These are phyloP conservation scores for Cadophora sp. DNA, from an alignment of 2,329 filamentous ascomycete species.

Conservation along the genomic window DNA sequence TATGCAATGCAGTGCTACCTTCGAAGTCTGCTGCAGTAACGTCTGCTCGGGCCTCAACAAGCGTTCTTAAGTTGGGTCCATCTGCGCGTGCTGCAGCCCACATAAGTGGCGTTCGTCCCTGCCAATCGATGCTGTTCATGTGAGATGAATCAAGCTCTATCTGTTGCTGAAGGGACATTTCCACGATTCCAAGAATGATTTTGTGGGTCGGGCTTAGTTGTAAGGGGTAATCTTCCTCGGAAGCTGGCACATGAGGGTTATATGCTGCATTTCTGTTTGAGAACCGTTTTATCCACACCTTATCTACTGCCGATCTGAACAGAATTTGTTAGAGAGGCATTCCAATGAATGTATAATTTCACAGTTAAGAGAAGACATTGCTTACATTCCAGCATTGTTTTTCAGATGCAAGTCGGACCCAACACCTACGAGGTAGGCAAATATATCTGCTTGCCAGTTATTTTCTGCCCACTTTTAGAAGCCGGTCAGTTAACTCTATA, in stretches of 20 bases:
- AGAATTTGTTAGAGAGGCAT: not conserved
- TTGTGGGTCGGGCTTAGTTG: constrained; percentile 10
- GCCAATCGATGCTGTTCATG: constrained; percentile 8
- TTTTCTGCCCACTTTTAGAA: not conserved
- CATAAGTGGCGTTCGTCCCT: constrained; percentile 7
- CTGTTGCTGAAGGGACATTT: constrained; percentile 5
- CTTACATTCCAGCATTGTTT: not conserved
- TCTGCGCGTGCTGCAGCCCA: constrained; percentile 14
- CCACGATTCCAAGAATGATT: constrained; percentile 1
- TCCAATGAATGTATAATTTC: not conserved
- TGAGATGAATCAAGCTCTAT: constrained; percentile 9
- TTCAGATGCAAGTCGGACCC: not conserved
- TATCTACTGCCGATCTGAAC: not conserved
- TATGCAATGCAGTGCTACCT: not conserved
- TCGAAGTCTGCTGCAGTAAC: not conserved
- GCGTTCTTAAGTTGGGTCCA: not conserved
- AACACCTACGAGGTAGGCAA: not conserved
- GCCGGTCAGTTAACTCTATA: not conserved
- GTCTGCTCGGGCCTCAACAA: not conserved
- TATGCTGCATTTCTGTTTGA: not conserved
- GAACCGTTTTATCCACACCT: not conserved
- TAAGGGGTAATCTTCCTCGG: constrained; percentile 4
- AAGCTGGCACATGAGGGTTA: not conserved
- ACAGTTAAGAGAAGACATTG: not conserved
- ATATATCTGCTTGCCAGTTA: constrained; percentile 1